Percentiles rank a stretch among this genome's conserved stretches.
Conservation (phyloP, 176 grass and related monocot species). For the Calamus simplicifolius region DNA sequence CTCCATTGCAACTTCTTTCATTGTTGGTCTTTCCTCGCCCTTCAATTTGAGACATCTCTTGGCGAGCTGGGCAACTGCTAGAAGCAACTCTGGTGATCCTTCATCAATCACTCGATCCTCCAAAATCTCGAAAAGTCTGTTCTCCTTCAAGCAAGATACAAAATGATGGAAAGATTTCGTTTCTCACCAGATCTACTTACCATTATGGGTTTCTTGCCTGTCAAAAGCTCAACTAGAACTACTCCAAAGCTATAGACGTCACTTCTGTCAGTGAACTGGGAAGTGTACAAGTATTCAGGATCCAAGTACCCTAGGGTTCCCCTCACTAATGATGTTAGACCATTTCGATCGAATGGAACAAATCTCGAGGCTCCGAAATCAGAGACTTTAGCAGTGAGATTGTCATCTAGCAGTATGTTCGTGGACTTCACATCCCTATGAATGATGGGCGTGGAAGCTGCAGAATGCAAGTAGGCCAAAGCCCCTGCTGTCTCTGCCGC, state of each 20-base stretch:
- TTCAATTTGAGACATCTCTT: not conserved
- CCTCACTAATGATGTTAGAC: not conserved
- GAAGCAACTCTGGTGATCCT: not conserved
- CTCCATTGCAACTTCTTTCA: not conserved
- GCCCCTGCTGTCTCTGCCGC: not conserved
- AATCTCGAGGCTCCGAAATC: conserved; percentile 7
- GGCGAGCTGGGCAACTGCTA: not conserved
- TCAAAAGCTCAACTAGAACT: not conserved
- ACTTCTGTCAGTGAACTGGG: not conserved
- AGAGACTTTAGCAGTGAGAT: not conserved
- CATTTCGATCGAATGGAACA: not conserved
- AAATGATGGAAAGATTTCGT: not conserved
- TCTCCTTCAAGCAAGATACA: not conserved
- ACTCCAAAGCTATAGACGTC: conserved; percentile 5
- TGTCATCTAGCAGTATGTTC: not conserved
- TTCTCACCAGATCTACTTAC: too few species aligned
- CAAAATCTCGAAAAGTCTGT: not conserved
- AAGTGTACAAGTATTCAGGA: not conserved
- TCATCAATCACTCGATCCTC: not conserved
- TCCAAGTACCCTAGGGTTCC: conserved; percentile 1
- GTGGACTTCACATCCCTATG: conserved; percentile 1
- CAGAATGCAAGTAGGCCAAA: not conserved
- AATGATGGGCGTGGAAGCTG: not conserved
- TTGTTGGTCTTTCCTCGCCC: not conserved
- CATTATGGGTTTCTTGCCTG: not conserved